Percentiles rank a stretch among this genome's conserved stretches.
Conservation (phyloP, 2,329 filamentous ascomycete species). For the Monilinia polystroma region DNA sequence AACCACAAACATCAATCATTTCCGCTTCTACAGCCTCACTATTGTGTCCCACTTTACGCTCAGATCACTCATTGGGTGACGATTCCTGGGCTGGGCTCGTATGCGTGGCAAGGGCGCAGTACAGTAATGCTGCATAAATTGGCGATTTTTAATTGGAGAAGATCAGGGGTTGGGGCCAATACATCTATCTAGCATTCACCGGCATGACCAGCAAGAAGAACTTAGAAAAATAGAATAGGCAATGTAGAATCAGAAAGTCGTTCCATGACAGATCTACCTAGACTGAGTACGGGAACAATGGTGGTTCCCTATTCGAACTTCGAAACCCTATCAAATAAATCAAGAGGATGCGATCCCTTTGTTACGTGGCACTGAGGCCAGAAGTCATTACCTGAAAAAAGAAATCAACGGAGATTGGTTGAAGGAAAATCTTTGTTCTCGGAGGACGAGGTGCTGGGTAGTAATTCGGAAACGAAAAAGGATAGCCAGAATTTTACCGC, state of each 20-base stretch:
- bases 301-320: background rate
- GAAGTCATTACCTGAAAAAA: conserved; percentile 1
- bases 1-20: conserved; percentile 20
- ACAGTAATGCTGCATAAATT: conserved; percentile 13
- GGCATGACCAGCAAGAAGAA: conserved; percentile 16
- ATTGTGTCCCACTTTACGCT: conserved; percentile 12
- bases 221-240: conserved; percentile 11
- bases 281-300: background rate
- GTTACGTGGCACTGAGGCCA: conserved; percentile 7
- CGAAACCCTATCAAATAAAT: conserved; percentile 10
- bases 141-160: conserved; percentile 19
- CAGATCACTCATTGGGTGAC: conserved; percentile 20
- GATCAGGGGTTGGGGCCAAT: conserved; percentile 6
- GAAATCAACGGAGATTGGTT: background rate
- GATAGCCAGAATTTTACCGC: background rate
- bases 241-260: conserved; percentile 4
- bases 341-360: background rate
- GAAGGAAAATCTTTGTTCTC: background rate
- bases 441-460: background rate
- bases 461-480: background rate
- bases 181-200: conserved; percentile 6
- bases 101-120: conserved; percentile 18
- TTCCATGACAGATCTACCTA: conserved; percentile 9
- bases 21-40: conserved; percentile 19
- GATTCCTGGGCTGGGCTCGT: conserved; percentile 18